Evolutionary conservation across 805 yeast genomes (phyloP).

Genomic region (Kuraishia hungarica): DNA sequence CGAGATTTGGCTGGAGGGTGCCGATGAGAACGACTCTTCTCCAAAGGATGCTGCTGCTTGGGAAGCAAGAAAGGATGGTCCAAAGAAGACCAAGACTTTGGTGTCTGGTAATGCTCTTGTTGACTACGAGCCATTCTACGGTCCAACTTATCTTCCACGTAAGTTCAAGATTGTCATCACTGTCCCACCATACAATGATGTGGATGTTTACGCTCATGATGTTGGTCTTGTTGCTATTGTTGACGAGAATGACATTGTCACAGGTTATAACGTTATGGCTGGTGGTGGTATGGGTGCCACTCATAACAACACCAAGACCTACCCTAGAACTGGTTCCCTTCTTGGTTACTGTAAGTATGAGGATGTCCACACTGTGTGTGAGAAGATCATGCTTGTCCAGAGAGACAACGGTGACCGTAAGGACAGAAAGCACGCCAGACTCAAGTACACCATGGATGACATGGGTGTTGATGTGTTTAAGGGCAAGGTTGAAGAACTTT

Average conservation of each 20-base stretch:
- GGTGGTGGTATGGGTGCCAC: constrained; percentile 99
- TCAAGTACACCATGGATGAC: constrained; percentile 93
- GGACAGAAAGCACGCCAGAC: constrained; percentile 95
- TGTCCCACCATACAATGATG: constrained; percentile 94
- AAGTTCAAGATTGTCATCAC: constrained; percentile 92
- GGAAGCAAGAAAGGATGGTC: constrained; percentile 64
- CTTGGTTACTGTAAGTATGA: constrained; percentile 70
- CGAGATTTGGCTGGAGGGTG: constrained; percentile 92
- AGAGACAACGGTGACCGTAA: constrained; percentile 92
- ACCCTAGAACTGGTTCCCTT: constrained; percentile 88
- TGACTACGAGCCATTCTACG: constrained; percentile 82
- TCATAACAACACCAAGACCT: constrained; percentile 92
- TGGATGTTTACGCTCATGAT: constrained; percentile 94
- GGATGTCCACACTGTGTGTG: constrained; percentile 71
- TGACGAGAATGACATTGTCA: constrained; percentile 48
- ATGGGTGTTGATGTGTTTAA: constrained; percentile 83
- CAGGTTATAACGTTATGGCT: constrained; percentile 81
- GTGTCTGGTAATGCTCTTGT: constrained; percentile 83
- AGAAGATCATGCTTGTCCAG: constrained; percentile 88
- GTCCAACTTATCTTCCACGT: constrained; percentile 78
- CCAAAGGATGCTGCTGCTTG: constrained; percentile 56
- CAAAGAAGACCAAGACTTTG: constrained; percentile 69
- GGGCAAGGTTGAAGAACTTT: constrained; percentile 69
- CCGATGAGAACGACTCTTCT: constrained; percentile 59
- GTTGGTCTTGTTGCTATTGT: constrained; percentile 88